These are phyloP conservation scores for Ceratobasidium sp. DNA, from an alignment of 1,284 basidiomycete genomes.

Conservation along the genomic window DNA sequence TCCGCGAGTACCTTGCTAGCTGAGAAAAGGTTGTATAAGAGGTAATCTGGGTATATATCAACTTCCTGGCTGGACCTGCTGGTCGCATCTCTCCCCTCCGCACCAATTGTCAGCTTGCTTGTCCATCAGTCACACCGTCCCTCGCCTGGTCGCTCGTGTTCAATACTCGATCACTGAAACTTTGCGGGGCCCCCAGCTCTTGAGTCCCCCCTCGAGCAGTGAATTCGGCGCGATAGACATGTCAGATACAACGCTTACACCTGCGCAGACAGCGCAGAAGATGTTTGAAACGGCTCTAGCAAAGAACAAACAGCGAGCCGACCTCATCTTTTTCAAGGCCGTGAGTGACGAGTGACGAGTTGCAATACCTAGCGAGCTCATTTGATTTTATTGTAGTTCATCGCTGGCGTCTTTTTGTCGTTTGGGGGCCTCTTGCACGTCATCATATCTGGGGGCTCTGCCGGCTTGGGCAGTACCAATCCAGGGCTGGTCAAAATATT, in stretches of 20 bases:
- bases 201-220: background rate
- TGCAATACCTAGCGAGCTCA: background rate
- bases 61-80: background rate
- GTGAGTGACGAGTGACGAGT: slow-evolving; percentile 56
- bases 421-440: slow-evolving; percentile 74
- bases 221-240: background rate
- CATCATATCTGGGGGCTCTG: slow-evolving; percentile 68
- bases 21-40: background rate
- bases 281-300: slow-evolving; percentile 67
- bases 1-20: background rate
- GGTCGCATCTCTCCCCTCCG: slow-evolving; percentile 40
- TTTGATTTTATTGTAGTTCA: slow-evolving; percentile 58
- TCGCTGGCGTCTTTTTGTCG: slow-evolving; percentile 74
- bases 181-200: slow-evolving; percentile 23
- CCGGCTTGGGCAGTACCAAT: slow-evolving; percentile 62
- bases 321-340: slow-evolving; percentile 71
- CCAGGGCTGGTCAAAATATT: slow-evolving; percentile 74
- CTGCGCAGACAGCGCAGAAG: slow-evolving; percentile 65
- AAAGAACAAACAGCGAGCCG: slow-evolving; percentile 71
- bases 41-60: slow-evolving; percentile 6
- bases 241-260: slow-evolving; percentile 61
- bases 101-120: background rate
- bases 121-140: background rate
- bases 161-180: slow-evolving; percentile 21
- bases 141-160: background rate